A percentile compares a stretch with the other conserved stretches of the same genome.
Conservation (phyloP, 805 yeast genomes). For the Starmerella bacillaris region DNA sequence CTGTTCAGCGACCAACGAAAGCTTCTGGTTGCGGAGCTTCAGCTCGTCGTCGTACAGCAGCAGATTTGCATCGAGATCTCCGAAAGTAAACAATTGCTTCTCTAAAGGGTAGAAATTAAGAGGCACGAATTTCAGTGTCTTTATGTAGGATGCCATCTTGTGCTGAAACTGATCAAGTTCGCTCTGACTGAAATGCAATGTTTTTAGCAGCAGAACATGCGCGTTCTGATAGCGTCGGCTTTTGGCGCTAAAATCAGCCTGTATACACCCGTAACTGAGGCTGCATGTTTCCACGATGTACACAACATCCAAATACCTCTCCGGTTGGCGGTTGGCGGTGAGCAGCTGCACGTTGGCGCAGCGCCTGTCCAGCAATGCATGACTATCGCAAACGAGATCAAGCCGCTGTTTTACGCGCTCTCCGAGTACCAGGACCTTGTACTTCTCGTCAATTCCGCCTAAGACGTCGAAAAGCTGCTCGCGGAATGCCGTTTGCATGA, state of each 20-base stretch:
- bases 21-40: slow-evolving; percentile 25
- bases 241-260: slow-evolving; percentile 48
- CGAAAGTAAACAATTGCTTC: slow-evolving; percentile 51
- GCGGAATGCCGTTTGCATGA: slow-evolving; percentile 8
- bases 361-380: slow-evolving; percentile 22
- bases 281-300: slow-evolving; percentile 56
- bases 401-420: slow-evolving; percentile 17
- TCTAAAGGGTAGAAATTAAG: slow-evolving; percentile 50
- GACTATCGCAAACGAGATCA: slow-evolving; percentile 24
- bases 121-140: slow-evolving; percentile 24
- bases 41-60: slow-evolving; percentile 52
- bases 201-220: slow-evolving; percentile 53
- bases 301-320: slow-evolving; percentile 54
- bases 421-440: slow-evolving; percentile 23
- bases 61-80: slow-evolving; percentile 42
- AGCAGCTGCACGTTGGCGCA: slow-evolving; percentile 40
- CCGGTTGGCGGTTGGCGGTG: slow-evolving; percentile 43
- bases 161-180: slow-evolving; percentile 16
- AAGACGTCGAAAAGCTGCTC: slow-evolving; percentile 22
- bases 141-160: slow-evolving; percentile 6
- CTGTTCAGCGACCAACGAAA: slow-evolving; percentile 41
- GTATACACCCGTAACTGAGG: slow-evolving; percentile 56
- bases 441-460: slow-evolving; percentile 28
- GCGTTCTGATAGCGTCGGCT: slow-evolving; percentile 63
- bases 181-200: slow-evolving; percentile 6